Evolutionary conservation across 257 asterid genomes (phyloP).

Genomic region (Salvia miltiorrhiza): DNA sequence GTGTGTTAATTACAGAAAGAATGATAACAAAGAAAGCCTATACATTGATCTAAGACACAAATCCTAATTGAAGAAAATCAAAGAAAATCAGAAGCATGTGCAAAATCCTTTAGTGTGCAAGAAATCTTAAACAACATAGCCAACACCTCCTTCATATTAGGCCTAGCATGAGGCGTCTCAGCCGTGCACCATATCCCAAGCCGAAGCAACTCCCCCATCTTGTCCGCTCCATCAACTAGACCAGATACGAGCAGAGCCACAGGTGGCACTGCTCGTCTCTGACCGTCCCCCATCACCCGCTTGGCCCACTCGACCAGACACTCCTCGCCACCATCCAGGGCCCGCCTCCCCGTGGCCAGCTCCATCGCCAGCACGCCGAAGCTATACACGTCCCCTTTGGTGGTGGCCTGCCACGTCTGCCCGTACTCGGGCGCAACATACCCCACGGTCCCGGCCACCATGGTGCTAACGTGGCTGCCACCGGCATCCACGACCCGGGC

Average conservation of each 20-base stretch:
- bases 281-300: constrained; percentile 69
- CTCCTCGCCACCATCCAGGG: constrained; percentile 93
- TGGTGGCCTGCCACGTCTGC: constrained; percentile 90
- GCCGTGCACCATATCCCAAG: constrained; percentile 79
- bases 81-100: constrained; percentile 27
- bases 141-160: constrained; percentile 86
- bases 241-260: constrained; percentile 63
- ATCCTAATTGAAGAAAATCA: constrained; percentile 5
- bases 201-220: constrained; percentile 66
- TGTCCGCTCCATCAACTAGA: constrained; percentile 63
- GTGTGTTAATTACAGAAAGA: constrained; percentile 39
- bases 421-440: constrained; percentile 97
- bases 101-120: constrained; percentile 29
- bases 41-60: neutral
- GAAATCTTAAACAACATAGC: constrained; percentile 66
- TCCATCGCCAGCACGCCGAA: constrained; percentile 90
- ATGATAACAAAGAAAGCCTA: constrained; percentile 15
- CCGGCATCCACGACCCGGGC: constrained; percentile 73
- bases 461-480: constrained; percentile 82
- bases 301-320: constrained; percentile 88
- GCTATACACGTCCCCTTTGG: constrained; percentile 94
- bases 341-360: constrained; percentile 85
- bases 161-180: constrained; percentile 69
- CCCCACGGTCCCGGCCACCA: constrained; percentile 95
- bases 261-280: constrained; percentile 26